A percentile compares a stretch with the other conserved stretches of the same genome.
Evolutionary conservation across 2,329 filamentous ascomycete genomes (phyloP).

Genomic region (Neofusicoccum cordaticola): DNA sequence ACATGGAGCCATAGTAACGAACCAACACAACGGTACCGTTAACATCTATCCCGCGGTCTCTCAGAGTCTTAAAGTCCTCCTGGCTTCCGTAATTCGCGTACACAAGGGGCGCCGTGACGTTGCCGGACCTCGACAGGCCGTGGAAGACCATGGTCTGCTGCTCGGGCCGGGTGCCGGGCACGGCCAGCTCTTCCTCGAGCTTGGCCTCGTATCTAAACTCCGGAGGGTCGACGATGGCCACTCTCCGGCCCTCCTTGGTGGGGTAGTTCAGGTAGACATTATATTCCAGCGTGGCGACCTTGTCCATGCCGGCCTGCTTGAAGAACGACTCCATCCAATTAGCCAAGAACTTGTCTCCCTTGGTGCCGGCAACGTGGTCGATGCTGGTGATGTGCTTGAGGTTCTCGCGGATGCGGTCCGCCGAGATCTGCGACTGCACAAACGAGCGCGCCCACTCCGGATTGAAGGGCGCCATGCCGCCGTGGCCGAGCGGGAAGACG

Average conservation of each 20-base stretch:
- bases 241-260: conserved; percentile 68
- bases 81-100: conserved; percentile 90
- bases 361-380: conserved; percentile 89
- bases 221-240: conserved; percentile 73
- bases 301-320: conserved; percentile 67
- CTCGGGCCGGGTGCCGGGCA: conserved; percentile 45
- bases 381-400: conserved; percentile 76
- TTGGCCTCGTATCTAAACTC: conserved; percentile 73
- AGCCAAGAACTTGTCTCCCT: conserved; percentile 84
- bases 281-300: conserved; percentile 68
- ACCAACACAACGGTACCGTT: conserved; percentile 82
- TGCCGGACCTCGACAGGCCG: conserved; percentile 81
- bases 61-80: conserved; percentile 74
- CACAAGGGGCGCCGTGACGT: conserved; percentile 80
- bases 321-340: conserved; percentile 82
- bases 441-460: conserved; percentile 76
- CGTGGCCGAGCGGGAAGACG: conserved; percentile 68
- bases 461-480: conserved; percentile 70
- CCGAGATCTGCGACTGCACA: conserved; percentile 70
- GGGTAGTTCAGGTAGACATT: conserved; percentile 92
- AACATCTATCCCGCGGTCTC: conserved; percentile 68
- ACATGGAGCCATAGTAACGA: conserved; percentile 71
- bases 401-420: conserved; percentile 61
- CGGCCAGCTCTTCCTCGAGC: conserved; percentile 71
- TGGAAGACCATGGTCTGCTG: conserved; percentile 78